Evolutionary conservation across 805 yeast species (phyloP), one percentile per base, ranked within the genome.

Genomic region (Starmerella cellae): DNA sequence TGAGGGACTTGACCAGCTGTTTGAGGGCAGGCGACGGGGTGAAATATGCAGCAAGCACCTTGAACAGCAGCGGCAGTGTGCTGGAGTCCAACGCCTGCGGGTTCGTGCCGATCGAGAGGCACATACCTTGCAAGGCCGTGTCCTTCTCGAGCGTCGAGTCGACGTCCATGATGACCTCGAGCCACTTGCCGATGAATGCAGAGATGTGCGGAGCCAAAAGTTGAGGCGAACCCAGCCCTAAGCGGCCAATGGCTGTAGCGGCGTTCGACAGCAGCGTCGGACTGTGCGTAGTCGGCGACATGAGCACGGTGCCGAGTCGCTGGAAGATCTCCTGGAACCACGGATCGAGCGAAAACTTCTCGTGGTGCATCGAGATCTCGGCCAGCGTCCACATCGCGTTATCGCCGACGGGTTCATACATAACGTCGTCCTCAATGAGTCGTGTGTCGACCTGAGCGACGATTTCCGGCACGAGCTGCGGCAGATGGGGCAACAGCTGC

Each of bases 361-460:
- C 58, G 14, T 73, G 55, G 43, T 82, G 71, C 55, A 85, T 66
- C 3, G 83, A 69, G 24, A 91, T 74, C 59, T 91, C 94, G 35
- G 98, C 97, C 13, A 82, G 63, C 2, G 95, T 74, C 98, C 98
- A 91, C 38, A 83, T 76, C 1, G 97, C 91, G 60, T 91, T 91
- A 61, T 82, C 82, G 53, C 78, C 77, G 2, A 81, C 84, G 0
- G 88, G 75, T 49, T 74, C 70, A 52, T 81, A 69, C 19, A 34
- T 24, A 16, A 42, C 39, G 24, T 47, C 49, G 59, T 82, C 93
- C 4, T 80, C 77, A 20, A 51, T 41, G 28, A 23, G 42, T 6
- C 20, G 26, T 21, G 45, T 19, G 24, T 58, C 60, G 48, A 85
- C 75, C 45, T 75, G 69, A n/a, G 74, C 66, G 47, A 84, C 62